phyloP scores from a whole-genome alignment of 1,284 basidiomycete genomes.

The Rhodotorula sp. region DNA sequence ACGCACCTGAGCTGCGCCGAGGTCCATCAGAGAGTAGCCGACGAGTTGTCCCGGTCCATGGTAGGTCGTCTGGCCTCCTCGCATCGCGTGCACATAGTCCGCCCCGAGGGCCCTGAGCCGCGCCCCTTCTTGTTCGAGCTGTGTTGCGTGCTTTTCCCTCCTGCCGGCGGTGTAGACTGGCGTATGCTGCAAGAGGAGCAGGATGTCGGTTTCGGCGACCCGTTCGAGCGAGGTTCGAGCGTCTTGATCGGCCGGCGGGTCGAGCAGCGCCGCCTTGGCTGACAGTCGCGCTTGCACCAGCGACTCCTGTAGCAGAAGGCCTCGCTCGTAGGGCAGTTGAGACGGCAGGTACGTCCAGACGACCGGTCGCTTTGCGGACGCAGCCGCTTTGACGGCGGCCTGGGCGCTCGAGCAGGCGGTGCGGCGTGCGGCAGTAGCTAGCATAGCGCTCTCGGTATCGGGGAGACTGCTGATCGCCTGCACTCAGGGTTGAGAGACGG shows the following conservation, averaged over 20 bases:
- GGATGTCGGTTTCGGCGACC: constrained; percentile 52
- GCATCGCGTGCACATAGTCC: constrained; percentile 76
- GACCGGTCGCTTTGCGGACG: constrained; percentile 6
- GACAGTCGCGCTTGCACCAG: constrained; percentile 30
- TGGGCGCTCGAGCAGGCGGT: background rate
- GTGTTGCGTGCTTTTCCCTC: constrained; percentile 67
- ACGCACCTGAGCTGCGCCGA: constrained; percentile 61
- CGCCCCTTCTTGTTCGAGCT: constrained; percentile 60
- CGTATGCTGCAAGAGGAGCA: constrained; percentile 67
- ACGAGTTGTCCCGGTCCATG: constrained; percentile 98
- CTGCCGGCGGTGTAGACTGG: constrained; percentile 94
- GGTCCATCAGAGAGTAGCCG: constrained; percentile 89
- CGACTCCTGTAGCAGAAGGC: constrained; percentile 37
- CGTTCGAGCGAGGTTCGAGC: constrained; percentile 53
- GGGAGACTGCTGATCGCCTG: background rate
- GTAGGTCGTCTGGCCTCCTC: constrained; percentile 93
- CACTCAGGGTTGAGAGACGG: too few species aligned
- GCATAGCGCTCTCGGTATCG: background rate
- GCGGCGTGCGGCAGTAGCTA: background rate
- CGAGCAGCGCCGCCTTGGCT: constrained; percentile 62
- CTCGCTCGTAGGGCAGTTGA: constrained; percentile 31
- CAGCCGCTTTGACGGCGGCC: background rate
- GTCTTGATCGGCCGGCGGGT: constrained; percentile 46
- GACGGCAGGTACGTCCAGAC: constrained; percentile 35
- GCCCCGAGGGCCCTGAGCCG: constrained; percentile 75